Conservation (phyloP, 192 early-diverging fungal genomes). For the Funneliformis geosporum region DNA sequence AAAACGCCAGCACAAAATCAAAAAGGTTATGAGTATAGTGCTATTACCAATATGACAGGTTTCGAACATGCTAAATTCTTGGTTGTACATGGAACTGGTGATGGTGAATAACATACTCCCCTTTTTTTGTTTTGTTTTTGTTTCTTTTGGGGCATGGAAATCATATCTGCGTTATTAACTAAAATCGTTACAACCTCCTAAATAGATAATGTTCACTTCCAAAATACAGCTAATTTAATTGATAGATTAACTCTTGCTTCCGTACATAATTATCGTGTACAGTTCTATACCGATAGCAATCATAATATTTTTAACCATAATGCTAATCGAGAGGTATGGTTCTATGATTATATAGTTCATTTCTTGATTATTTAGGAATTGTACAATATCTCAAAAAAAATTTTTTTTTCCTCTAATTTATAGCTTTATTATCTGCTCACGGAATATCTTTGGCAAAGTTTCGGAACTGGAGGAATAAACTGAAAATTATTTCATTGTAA, state of each 20-base stretch:
- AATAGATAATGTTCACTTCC: constrained; percentile 72
- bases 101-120: constrained; percentile 58
- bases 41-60: constrained; percentile 77
- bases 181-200: no score
- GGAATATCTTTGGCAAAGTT: constrained; percentile 38
- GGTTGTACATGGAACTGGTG: constrained; percentile 88
- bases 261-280: constrained; percentile 81
- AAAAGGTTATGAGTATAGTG: constrained; percentile 75
- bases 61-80: constrained; percentile 80
- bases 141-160: no score
- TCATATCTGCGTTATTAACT: no score
- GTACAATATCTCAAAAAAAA: neutral
- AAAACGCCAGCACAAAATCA: constrained; percentile 78
- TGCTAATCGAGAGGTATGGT: constrained; percentile 59
- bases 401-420: neutral
- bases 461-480: constrained; percentile 4
- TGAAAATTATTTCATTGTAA: neutral
- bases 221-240: constrained; percentile 81
- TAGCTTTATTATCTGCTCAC: constrained; percentile 43
- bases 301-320: constrained; percentile 80
- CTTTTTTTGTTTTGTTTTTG: constrained; percentile 29
- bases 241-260: constrained; percentile 73
- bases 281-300: constrained; percentile 88
- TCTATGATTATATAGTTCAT: neutral
- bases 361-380: neutral